These are phyloP conservation scores for Yarrowia sp. DNA, from an alignment of 805 yeast genomes.

Conservation along the genomic window DNA sequence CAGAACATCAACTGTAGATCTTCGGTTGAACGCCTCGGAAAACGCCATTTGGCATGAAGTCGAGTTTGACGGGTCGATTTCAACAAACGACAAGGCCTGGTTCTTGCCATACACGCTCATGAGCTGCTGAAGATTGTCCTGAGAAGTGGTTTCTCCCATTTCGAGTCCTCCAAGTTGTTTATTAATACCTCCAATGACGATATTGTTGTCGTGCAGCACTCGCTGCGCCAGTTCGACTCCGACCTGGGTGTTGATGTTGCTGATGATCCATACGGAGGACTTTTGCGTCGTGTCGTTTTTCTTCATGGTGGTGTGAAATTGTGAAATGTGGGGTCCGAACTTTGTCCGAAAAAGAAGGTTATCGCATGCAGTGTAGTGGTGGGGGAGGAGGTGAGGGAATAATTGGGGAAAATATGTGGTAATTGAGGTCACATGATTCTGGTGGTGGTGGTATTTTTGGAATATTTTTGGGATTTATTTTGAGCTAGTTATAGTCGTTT, in stretches of 20 bases:
- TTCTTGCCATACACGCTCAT: not conserved
- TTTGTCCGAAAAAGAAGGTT: not conserved
- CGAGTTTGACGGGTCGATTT: slow-evolving; percentile 3
- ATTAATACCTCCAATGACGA: slow-evolving; percentile 15
- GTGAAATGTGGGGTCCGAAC: slow-evolving; percentile 4
- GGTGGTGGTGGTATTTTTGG: too few relatives aligned
- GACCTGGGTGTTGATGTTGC: slow-evolving; percentile 23
- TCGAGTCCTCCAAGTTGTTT: not conserved
- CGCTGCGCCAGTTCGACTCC: slow-evolving; percentile 11
- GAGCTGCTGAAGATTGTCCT: not conserved
- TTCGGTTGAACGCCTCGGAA: slow-evolving; percentile 11
- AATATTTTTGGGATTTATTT: too few relatives aligned
- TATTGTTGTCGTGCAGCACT: not conserved
- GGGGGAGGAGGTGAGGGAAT: too few relatives aligned
- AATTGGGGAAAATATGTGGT: too few relatives aligned
- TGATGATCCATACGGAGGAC: slow-evolving; percentile 5
- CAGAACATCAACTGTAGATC: slow-evolving; percentile 3
- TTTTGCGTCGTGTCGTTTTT: not conserved
- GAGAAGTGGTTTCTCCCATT: slow-evolving; percentile 4
- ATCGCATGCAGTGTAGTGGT: too few relatives aligned
- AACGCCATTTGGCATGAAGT: slow-evolving; percentile 22
- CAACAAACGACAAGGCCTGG: not conserved
- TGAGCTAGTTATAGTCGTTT: too few relatives aligned
- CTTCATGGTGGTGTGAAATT: not conserved
- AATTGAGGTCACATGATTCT: too few relatives aligned